Evolutionary conservation across 2,329 filamentous ascomycete genomes (phyloP).

Genomic region (Capronia americana): DNA sequence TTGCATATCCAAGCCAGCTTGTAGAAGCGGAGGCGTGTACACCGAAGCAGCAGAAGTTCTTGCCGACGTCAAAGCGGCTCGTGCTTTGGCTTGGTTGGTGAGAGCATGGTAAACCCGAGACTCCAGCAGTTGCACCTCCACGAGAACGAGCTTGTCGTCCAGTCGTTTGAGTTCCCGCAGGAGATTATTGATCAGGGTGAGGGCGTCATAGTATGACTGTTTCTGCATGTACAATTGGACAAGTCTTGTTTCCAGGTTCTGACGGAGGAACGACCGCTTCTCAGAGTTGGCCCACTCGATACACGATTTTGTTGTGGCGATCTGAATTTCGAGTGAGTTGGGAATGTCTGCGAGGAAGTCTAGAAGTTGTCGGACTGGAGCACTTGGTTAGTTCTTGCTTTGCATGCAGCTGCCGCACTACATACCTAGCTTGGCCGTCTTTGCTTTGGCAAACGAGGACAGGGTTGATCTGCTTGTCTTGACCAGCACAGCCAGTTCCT

Average conservation of each 20-base stretch:
- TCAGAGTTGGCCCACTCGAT: conserved; percentile 85
- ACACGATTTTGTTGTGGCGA: conserved; percentile 94
- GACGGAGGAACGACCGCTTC: conserved; percentile 92
- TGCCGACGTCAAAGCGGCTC: conserved; percentile 90
- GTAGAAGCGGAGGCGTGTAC: conserved; percentile 92
- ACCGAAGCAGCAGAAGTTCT: conserved; percentile 95
- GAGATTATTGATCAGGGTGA: conserved; percentile 94
- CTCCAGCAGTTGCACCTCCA: conserved; percentile 97
- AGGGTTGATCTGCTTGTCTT: conserved; percentile 88
- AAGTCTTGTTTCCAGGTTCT: conserved; percentile 95
- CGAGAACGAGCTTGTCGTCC: conserved; percentile 96
- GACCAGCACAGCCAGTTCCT: conserved; percentile 88
- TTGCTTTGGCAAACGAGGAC: conserved; percentile 97
- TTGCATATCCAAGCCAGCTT: conserved; percentile 98
- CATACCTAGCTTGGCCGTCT: conserved; percentile 94
- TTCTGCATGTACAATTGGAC: conserved; percentile 96
- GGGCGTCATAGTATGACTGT: conserved; percentile 94
- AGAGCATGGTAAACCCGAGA: conserved; percentile 96
- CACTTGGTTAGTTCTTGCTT: conserved; percentile 25
- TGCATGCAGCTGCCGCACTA: background rate
- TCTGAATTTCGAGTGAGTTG: conserved; percentile 92
- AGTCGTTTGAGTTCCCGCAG: conserved; percentile 96
- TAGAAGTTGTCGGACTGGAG: conserved; percentile 89
- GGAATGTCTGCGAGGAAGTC: conserved; percentile 94
- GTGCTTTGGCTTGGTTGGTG: conserved; percentile 93